Conservation (phyloP, 2,329 filamentous ascomycete species). For the Blastomyces percursus region DNA sequence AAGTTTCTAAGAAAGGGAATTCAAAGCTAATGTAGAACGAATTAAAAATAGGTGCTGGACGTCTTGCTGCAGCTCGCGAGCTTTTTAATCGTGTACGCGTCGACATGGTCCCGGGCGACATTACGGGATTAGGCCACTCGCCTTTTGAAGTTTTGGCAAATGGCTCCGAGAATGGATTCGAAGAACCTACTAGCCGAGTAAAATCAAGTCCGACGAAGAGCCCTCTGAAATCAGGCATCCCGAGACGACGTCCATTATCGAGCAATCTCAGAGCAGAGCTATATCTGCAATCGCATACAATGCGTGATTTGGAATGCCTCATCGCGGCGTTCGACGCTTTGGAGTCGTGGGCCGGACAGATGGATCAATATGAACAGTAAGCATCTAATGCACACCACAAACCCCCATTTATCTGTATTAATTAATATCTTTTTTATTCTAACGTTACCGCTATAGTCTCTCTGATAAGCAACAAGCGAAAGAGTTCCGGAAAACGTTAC, state of each 20-base stretch:
- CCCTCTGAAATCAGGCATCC: slow-evolving; percentile 17
- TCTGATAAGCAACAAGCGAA: slow-evolving; percentile 28
- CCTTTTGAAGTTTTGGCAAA: slow-evolving; percentile 14
- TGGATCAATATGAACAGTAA: slow-evolving; percentile 36
- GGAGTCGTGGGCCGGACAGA: slow-evolving; percentile 53
- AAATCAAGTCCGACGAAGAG: slow-evolving; percentile 21
- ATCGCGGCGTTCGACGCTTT: slow-evolving; percentile 55
- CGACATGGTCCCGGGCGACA: slow-evolving; percentile 35
- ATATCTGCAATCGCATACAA: slow-evolving; percentile 46
- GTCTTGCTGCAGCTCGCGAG: slow-evolving; percentile 45
- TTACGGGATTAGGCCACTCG: slow-evolving; percentile 27
- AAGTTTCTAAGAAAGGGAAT: slow-evolving; percentile 5
- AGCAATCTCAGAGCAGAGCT: slow-evolving; percentile 17
- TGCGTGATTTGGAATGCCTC: slow-evolving; percentile 58
- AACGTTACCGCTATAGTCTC: slow-evolving; percentile 8
- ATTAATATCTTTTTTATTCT: neutral
- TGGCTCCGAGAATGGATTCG: slow-evolving; percentile 17
- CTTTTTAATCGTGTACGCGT: slow-evolving; percentile 43
- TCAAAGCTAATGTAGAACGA: slow-evolving; percentile 20
- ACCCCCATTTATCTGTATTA: neutral
- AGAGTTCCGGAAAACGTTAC: slow-evolving; percentile 46
- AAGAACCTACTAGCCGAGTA: slow-evolving; percentile 24
- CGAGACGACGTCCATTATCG: slow-evolving; percentile 21
- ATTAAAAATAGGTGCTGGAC: slow-evolving; percentile 25
- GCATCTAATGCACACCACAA: slow-evolving; percentile 13